Evolutionary conservation across 805 yeast genomes (phyloP).

Genomic region (Danielia oregonensis): DNA sequence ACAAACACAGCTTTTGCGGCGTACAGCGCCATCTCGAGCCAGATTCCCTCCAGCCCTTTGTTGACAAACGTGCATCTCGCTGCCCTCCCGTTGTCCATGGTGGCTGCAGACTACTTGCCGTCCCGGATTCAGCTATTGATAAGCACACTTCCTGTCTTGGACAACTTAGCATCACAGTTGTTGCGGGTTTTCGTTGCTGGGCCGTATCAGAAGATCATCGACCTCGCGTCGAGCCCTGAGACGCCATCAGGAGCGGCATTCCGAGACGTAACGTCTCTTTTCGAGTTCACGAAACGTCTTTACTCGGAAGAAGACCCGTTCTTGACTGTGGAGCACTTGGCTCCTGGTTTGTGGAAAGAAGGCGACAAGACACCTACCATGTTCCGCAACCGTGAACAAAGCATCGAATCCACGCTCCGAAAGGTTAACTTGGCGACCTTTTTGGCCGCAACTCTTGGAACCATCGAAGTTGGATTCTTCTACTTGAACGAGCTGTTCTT

Average conservation of each 20-base stretch:
- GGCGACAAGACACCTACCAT: conserved; percentile 56
- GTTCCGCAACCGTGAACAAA: conserved; percentile 58
- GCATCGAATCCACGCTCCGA: conserved; percentile 62
- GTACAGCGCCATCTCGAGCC: conserved; percentile 38
- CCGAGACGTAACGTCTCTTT: conserved; percentile 65
- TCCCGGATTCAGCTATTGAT: conserved; percentile 61
- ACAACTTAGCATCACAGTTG: conserved; percentile 78
- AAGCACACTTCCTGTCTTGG: conserved; percentile 71
- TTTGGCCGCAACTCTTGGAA: conserved; percentile 79
- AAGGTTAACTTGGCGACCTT: conserved; percentile 88
- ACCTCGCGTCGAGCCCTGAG: conserved; percentile 61
- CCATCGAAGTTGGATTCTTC: conserved; percentile 82
- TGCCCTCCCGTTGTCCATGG: conserved; percentile 55
- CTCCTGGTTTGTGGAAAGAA: conserved; percentile 68
- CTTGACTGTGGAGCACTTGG: conserved; percentile 62
- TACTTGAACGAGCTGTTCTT: conserved; percentile 80
- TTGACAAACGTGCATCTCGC: conserved; percentile 49
- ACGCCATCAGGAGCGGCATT: conserved; percentile 65
- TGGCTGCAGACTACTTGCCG: conserved; percentile 54
- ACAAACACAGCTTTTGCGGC: conserved; percentile 40
- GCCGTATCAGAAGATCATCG: conserved; percentile 72
- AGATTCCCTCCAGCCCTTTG: conserved; percentile 32
- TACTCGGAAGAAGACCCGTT: conserved; percentile 73
- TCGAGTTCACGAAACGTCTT: conserved; percentile 70
- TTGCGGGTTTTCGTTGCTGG: conserved; percentile 67